Conservation (phyloP, 164 flowering plant species). For the Santalum album region DNA sequence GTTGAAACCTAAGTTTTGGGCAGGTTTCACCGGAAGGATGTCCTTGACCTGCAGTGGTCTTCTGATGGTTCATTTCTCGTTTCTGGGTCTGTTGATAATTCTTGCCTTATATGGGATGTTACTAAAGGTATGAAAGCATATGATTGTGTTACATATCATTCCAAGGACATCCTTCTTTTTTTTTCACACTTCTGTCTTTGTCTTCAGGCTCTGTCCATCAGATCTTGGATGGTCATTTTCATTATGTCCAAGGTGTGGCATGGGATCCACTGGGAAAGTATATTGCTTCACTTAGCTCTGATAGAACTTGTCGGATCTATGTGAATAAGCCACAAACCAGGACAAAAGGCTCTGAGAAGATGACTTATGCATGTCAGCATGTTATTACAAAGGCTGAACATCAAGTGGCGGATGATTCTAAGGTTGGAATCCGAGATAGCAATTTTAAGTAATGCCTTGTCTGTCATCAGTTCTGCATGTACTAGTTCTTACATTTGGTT, state of each 20-base stretch:
- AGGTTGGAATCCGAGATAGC: slow-evolving; percentile 33
- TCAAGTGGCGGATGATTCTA: slow-evolving; percentile 44
- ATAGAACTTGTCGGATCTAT: slow-evolving; percentile 82
- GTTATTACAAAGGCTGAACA: slow-evolving; percentile 61
- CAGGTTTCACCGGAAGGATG: slow-evolving; percentile 98
- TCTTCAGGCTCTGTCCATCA: slow-evolving; percentile 81
- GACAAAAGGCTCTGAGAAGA: slow-evolving; percentile 53
- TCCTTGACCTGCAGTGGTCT: slow-evolving; percentile 92
- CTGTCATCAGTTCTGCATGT: neutral
- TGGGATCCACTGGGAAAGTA: slow-evolving; percentile 88
- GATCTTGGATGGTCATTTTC: slow-evolving; percentile 81
- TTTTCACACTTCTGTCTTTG: neutral
- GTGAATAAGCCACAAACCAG: slow-evolving; percentile 60
- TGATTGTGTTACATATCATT: slow-evolving; percentile 5
- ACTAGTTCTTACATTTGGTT: slow-evolving; percentile 5
- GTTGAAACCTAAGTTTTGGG: slow-evolving; percentile 8
- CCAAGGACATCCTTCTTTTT: neutral
- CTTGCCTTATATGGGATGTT: slow-evolving; percentile 92
- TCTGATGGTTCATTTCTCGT: slow-evolving; percentile 72
- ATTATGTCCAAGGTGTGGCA: slow-evolving; percentile 98
- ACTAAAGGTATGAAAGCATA: slow-evolving; percentile 53
- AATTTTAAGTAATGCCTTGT: neutral
- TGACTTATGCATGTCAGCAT: slow-evolving; percentile 72
- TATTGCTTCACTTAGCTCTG: slow-evolving; percentile 91
- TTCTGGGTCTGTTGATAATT: slow-evolving; percentile 96